Evolutionary conservation across 108 stramenopile genomes (phyloP).

Genomic region (Schizochytrium sp.): DNA sequence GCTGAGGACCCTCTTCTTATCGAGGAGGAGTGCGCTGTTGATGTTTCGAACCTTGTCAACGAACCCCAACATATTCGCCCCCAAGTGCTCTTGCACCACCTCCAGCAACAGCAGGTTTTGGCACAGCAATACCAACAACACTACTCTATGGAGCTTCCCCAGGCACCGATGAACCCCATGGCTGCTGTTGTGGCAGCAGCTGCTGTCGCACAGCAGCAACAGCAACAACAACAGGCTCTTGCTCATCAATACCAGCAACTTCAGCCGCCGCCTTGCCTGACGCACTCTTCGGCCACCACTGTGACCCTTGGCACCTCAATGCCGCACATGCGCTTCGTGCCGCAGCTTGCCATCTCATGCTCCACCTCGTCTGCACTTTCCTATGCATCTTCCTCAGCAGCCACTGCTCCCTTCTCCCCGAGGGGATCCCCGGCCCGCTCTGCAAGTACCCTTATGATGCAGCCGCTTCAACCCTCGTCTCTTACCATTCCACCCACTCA

Average conservation of each 20-base stretch:
- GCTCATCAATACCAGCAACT: neutral
- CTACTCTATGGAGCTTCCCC: neutral
- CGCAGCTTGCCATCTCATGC: conserved; percentile 55
- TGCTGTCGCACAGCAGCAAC: conserved; percentile 33
- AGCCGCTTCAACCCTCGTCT: neutral
- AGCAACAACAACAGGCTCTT: neutral
- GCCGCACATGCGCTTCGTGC: conserved; percentile 31
- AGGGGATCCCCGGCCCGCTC: conserved; percentile 8
- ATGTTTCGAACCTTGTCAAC: neutral
- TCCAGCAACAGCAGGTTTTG: neutral
- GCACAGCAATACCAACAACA: neutral
- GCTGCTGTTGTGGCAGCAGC: conserved; percentile 9
- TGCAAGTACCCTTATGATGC: neutral
- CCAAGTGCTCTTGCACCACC: neutral
- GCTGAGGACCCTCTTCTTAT: neutral
- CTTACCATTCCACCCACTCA: conserved; percentile 5
- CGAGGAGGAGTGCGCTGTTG: neutral
- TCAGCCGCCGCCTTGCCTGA: conserved; percentile 8
- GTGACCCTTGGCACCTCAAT: conserved; percentile 15
- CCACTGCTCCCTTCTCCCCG: conserved; percentile 30
- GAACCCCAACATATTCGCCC: neutral
- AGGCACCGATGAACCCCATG: neutral
- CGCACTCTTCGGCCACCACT: conserved; percentile 33
- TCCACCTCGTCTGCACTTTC: conserved; percentile 58
- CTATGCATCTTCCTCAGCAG: conserved; percentile 27